phyloP scores from a whole-genome alignment of 345 rosid species.

The Moringa oleifera region DNA sequence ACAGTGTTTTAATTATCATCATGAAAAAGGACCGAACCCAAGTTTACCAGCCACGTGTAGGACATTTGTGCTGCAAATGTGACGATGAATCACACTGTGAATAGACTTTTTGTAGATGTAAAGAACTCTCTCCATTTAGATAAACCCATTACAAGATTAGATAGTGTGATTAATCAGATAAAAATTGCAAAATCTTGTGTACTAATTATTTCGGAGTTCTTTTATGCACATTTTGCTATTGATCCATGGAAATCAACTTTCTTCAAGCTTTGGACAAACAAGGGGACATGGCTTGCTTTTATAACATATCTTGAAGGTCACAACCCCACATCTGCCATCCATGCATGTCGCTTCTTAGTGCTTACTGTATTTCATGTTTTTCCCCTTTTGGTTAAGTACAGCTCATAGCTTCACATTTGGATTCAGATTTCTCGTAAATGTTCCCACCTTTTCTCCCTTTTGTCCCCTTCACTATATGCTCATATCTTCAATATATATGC shows the following conservation, averaged over 20 bases:
- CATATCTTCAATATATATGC: no score
- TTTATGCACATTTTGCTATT: background rate
- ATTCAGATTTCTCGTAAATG: slow-evolving; percentile 16
- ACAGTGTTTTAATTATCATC: slow-evolving; percentile 10
- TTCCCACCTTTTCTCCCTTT: slow-evolving; percentile 18
- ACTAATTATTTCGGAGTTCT: background rate
- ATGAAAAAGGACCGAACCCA: slow-evolving; percentile 9
- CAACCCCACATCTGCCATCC: background rate
- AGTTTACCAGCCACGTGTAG: no score
- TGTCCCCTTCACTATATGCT: no score
- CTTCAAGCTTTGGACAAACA: background rate
- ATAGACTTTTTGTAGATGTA: no score
- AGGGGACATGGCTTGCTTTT: background rate
- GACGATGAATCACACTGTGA: no score
- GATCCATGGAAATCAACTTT: background rate
- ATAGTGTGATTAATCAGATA: no score
- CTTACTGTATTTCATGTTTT: no score
- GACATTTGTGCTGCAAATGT: no score
- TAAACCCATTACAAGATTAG: no score
- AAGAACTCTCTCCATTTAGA: no score
- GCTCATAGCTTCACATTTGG: slow-evolving; percentile 23
- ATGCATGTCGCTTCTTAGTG: background rate
- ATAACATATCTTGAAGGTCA: background rate
- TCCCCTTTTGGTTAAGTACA: slow-evolving; percentile 10
- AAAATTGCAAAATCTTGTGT: no score